Percentiles rank a stretch among this genome's conserved stretches.
Conservation (phyloP, 1,139 yeast genomes). For the Nematodospora anomalae region DNA sequence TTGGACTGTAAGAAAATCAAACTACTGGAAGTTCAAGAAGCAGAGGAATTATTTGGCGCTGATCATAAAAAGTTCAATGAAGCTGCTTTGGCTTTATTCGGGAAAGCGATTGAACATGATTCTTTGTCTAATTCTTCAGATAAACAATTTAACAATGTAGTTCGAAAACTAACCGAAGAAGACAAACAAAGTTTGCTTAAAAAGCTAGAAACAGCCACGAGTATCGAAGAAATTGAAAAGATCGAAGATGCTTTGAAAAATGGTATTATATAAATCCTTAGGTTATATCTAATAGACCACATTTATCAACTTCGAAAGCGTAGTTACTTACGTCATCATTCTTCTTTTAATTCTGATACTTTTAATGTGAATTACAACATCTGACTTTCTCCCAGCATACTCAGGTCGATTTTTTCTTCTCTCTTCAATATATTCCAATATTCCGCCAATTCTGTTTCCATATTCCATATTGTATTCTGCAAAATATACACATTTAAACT, state of each 20-base stretch:
- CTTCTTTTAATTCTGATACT: slow-evolving; percentile 1
- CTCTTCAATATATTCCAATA: not conserved
- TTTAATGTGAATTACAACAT: not conserved
- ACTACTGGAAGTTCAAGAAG: slow-evolving; percentile 50
- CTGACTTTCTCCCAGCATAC: no score
- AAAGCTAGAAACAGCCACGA: slow-evolving; percentile 60
- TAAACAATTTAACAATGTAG: slow-evolving; percentile 13
- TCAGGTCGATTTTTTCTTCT: not conserved
- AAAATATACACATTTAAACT: not conserved
- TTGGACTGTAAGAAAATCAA: slow-evolving; percentile 69
- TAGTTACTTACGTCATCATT: not conserved
- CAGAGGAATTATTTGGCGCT: slow-evolving; percentile 47
- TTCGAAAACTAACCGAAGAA: slow-evolving; percentile 48
- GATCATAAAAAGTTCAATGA: slow-evolving; percentile 12
- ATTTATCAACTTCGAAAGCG: no score
- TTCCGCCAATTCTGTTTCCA: not conserved
- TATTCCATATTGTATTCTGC: slow-evolving; percentile 1
- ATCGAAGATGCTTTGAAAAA: slow-evolving; percentile 45
- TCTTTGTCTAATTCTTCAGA: slow-evolving; percentile 1
- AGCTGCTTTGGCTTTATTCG: slow-evolving; percentile 15
- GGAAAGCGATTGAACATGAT: not conserved
- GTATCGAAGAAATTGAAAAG: slow-evolving; percentile 70
- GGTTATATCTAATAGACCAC: not conserved
- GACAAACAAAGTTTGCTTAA: slow-evolving; percentile 53
- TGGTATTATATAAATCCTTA: slow-evolving; percentile 7